Percentiles rank a stretch among this genome's conserved stretches.
These are phyloP conservation scores for Acrodontium crateriforme DNA, from an alignment of 2,329 filamentous ascomycete genomes.

Conservation along the genomic window DNA sequence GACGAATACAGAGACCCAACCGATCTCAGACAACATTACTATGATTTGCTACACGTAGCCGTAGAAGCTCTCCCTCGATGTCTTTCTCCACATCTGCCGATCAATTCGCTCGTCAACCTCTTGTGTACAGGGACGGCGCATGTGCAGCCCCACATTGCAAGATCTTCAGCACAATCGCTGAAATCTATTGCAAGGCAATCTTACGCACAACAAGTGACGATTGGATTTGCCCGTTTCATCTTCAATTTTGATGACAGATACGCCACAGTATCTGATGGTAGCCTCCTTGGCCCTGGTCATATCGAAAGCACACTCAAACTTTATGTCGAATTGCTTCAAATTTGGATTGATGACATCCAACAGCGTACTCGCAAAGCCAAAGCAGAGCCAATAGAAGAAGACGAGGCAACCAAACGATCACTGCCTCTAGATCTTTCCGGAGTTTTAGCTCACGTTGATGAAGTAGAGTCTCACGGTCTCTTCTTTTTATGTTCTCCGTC, in stretches of 20 bases:
- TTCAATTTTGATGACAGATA: conserved; percentile 98
- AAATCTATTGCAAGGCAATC: conserved; percentile 91
- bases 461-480: conserved; percentile 88
- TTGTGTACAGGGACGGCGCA: conserved; percentile 94
- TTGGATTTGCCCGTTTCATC: conserved; percentile 92
- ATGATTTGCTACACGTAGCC: conserved; percentile 86
- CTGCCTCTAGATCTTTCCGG: conserved; percentile 61
- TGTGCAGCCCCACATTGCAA: conserved; percentile 80
- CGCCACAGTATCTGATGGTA: conserved; percentile 93
- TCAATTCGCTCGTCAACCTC: conserved; percentile 86
- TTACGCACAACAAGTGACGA: conserved; percentile 88
- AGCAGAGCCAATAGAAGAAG: conserved; percentile 47
- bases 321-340: conserved; percentile 84
- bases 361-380: conserved; percentile 65
- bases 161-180: conserved; percentile 79
- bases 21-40: conserved; percentile 88
- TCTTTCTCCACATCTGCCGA: conserved; percentile 75
- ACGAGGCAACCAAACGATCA: conserved; percentile 18
- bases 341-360: conserved; percentile 96
- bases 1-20: conserved; percentile 61
- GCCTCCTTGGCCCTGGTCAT: conserved; percentile 84
- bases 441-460: conserved; percentile 86
- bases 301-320: conserved; percentile 87
- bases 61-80: conserved; percentile 94
- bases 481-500: conserved; percentile 98